Percentiles rank a stretch among this genome's conserved stretches.
These are phyloP conservation scores for Curvularia eragrostidis DNA, from an alignment of 2,329 filamentous ascomycete species.

Conservation along the genomic window DNA sequence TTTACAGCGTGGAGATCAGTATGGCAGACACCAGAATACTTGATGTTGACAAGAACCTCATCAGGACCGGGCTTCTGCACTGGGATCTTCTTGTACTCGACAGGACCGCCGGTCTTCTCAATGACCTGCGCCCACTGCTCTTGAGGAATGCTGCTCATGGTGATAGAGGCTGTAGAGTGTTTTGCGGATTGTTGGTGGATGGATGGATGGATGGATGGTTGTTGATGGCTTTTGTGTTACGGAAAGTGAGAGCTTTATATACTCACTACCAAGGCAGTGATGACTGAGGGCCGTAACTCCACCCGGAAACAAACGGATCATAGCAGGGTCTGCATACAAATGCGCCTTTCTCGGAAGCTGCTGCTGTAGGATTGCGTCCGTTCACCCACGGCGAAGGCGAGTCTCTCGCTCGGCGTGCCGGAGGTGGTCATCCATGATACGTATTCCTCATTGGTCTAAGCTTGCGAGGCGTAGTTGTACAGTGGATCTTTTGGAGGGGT, in stretches of 20 bases:
- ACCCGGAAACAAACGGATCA: slow-evolving; percentile 12
- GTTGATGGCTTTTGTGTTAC: slow-evolving; percentile 3
- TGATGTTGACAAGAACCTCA: slow-evolving; percentile 90
- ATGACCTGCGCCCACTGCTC: slow-evolving; percentile 93
- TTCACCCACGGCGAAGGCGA: slow-evolving; percentile 29
- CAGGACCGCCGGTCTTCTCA: slow-evolving; percentile 75
- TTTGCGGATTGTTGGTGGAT: slow-evolving; percentile 8
- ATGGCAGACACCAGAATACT: slow-evolving; percentile 90
- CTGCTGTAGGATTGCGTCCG: slow-evolving; percentile 24
- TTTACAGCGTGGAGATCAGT: slow-evolving; percentile 83
- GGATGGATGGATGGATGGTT: slow-evolving; percentile 17
- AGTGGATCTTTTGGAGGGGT: slow-evolving; percentile 35
- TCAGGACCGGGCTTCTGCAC: slow-evolving; percentile 82
- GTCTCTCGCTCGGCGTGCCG: slow-evolving; percentile 35
- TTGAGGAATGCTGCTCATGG: slow-evolving; percentile 69
- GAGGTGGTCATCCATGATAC: slow-evolving; percentile 13
- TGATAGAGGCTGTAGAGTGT: slow-evolving; percentile 20
- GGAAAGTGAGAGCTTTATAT: slow-evolving; percentile 29
- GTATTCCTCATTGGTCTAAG: slow-evolving; percentile 19
- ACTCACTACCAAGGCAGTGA: slow-evolving; percentile 13
- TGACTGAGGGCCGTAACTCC: slow-evolving; percentile 22
- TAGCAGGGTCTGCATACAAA: slow-evolving; percentile 19
- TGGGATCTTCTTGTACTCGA: slow-evolving; percentile 80
- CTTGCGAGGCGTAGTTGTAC: slow-evolving; percentile 12
- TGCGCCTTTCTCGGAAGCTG: slow-evolving; percentile 19